Conservation (phyloP, 2,329 filamentous ascomycete species). For the Ophiostoma sp. region DNA sequence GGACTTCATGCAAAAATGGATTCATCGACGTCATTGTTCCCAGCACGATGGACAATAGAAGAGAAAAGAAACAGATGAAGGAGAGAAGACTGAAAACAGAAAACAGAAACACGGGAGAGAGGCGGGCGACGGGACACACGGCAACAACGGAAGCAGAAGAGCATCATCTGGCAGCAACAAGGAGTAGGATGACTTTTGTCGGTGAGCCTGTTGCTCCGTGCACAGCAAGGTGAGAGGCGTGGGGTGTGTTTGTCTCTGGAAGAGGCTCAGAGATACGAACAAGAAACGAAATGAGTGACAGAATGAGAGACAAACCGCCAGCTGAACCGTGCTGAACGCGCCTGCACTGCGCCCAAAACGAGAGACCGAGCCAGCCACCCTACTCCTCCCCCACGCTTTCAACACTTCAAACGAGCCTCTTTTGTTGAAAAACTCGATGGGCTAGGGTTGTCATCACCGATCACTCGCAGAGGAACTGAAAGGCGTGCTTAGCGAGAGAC, state of each 20-base stretch:
- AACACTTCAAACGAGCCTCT: neutral
- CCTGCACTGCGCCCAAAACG: slow-evolving; percentile 6
- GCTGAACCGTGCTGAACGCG: neutral
- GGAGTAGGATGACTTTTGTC: neutral
- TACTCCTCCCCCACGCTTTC: neutral
- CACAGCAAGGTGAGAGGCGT: slow-evolving; percentile 14
- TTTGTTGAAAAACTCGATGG: neutral
- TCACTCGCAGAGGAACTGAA: neutral
- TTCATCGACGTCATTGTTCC: neutral
- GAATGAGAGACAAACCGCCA: slow-evolving; percentile 1
- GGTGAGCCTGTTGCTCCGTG: slow-evolving; percentile 4
- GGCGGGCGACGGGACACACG: neutral
- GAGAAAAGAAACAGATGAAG: neutral
- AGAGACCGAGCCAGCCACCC: slow-evolving; percentile 4
- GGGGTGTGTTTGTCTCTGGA: neutral
- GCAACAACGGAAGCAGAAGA: neutral
- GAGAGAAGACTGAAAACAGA: neutral
- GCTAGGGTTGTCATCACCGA: neutral
- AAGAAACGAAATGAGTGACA: neutral
- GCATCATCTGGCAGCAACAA: neutral
- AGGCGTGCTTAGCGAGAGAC: neutral
- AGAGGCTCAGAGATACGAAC: neutral
- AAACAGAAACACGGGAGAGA: neutral
- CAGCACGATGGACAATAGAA: neutral
- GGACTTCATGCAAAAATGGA: neutral